These are phyloP conservation scores for Sordariomycetes sp. DNA, from an alignment of 2,329 filamentous ascomycete genomes.

Conservation along the genomic window DNA sequence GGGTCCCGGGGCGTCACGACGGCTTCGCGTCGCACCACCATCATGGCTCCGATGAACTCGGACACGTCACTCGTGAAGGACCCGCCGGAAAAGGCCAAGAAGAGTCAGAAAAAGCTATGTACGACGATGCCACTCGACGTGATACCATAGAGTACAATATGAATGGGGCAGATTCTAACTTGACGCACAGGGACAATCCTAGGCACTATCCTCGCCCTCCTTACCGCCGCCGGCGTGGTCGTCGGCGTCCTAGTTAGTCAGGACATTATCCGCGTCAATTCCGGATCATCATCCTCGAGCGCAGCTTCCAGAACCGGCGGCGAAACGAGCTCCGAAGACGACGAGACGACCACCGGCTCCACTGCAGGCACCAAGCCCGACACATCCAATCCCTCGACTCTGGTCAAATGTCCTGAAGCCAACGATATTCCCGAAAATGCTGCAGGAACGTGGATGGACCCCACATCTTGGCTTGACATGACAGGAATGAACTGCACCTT, in stretches of 20 bases:
- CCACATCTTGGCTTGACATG: constrained; percentile 85
- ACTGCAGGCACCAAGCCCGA: background rate
- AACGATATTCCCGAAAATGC: constrained; percentile 50
- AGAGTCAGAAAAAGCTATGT: background rate
- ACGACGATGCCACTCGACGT: background rate
- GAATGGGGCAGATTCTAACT: background rate
- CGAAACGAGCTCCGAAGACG: background rate
- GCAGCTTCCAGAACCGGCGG: background rate
- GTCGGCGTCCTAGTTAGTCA: constrained; percentile 6
- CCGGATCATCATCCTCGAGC: background rate
- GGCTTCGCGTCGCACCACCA: background rate
- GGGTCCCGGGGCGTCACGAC: background rate
- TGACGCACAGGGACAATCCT: background rate
- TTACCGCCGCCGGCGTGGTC: background rate
- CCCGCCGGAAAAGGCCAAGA: background rate
- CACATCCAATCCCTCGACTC: background rate
- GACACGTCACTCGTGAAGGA: background rate
- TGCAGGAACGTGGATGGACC: constrained; percentile 69
- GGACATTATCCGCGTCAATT: background rate
- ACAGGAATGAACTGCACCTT: constrained; percentile 90
- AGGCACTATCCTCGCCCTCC: background rate
- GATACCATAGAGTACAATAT: background rate
- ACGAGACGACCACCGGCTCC: background rate
- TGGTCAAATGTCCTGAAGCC: constrained; percentile 25
- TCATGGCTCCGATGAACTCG: background rate